A percentile compares a stretch with the other conserved stretches of the same genome.
These are phyloP conservation scores for Talaromyces ruber DNA, from an alignment of 495 filamentous ascomycete genomes.

Conservation along the genomic window DNA sequence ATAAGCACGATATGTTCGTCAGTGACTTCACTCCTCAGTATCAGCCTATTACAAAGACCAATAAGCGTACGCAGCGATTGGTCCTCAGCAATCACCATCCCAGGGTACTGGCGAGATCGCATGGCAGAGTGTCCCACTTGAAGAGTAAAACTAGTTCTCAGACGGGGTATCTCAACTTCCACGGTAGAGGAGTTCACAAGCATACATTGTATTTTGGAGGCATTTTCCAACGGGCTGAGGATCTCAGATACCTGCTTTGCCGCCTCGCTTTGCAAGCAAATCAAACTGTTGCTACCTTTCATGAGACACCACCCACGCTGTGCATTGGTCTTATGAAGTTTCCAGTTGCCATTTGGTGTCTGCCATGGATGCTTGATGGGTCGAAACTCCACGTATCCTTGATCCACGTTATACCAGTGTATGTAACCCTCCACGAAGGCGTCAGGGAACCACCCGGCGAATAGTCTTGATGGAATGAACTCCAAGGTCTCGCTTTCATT, in stretches of 20 bases:
- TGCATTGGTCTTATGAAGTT: constrained; percentile 7
- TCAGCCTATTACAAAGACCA: constrained; percentile 32
- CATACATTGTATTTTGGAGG: constrained; percentile 22
- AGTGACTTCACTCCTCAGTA: neutral
- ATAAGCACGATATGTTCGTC: constrained; percentile 42
- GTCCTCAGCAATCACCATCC: constrained; percentile 41
- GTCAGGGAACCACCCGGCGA: no score
- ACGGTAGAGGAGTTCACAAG: constrained; percentile 18
- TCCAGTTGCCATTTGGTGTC: constrained; percentile 19
- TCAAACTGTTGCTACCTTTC: constrained; percentile 11
- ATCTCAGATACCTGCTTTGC: constrained; percentile 22
- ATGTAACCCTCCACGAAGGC: constrained; percentile 39
- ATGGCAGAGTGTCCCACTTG: constrained; percentile 17
- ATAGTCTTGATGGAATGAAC: no score
- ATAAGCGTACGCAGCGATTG: constrained; percentile 44
- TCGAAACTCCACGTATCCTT: constrained; percentile 40
- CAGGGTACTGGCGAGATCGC: constrained; percentile 43
- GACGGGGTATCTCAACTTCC: constrained; percentile 36
- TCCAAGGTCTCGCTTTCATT: no score
- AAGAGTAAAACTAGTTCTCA: constrained; percentile 43
- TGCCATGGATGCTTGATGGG: constrained; percentile 33
- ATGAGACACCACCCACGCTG: constrained; percentile 5
- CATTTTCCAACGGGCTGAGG: constrained; percentile 22
- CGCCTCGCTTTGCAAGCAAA: constrained; percentile 24
- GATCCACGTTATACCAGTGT: constrained; percentile 49